Base-by-base conservation (phyloP, 768 basidiomycete genomes). In the Coprinopsis sp. region DNA sequence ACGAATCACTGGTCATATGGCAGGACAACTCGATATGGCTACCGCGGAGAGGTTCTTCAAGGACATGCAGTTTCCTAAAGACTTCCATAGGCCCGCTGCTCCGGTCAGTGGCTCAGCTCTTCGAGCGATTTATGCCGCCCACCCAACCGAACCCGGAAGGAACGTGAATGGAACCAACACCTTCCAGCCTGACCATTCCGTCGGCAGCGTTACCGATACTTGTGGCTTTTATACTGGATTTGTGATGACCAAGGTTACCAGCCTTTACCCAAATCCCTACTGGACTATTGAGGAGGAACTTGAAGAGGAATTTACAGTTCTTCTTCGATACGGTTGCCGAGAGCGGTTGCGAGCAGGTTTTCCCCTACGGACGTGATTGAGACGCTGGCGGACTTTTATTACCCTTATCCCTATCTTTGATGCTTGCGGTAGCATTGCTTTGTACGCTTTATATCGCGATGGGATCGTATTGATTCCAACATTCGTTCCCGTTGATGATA, bases 171-270 rank as follows among this genome's bases (percentile, higher is more conserved):
- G 54, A 2, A 44, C 46, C 6, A 52, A 50, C 27, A 54, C 22
- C 23, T 56, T 51, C 45, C 28, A 37, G 10, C 19, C 31, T 16
- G 52, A 53, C 34, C 48, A 48, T 8, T 50, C 13, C n/a, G 33
- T 42, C 4, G 52, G 54, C 3, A 27, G 40, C 8, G 24, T 54
- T 24, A 16, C 33, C 13, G 30, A 40, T 12, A 28, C 14, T 13
- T 58, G 56, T 44, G n/a, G 24, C 22, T 14, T 58, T 34, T 58
- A 55, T 29, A 38, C 43, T n/a, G 36, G 54, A 25, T 52, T 53
- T 33, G 54, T 52, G 12, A 55, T 55, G 29, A 16, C 14, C 12
- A 57, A 53, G 3, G 33, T 57, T 11, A 29, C 21, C 12, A 38
- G 33, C 16, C 25, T 57, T 16, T 57, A 57, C 39, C 56, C 56